phyloP scores from a whole-genome alignment of 2,329 filamentous ascomycete species.

The Aspergillus aculeatus region DNA sequence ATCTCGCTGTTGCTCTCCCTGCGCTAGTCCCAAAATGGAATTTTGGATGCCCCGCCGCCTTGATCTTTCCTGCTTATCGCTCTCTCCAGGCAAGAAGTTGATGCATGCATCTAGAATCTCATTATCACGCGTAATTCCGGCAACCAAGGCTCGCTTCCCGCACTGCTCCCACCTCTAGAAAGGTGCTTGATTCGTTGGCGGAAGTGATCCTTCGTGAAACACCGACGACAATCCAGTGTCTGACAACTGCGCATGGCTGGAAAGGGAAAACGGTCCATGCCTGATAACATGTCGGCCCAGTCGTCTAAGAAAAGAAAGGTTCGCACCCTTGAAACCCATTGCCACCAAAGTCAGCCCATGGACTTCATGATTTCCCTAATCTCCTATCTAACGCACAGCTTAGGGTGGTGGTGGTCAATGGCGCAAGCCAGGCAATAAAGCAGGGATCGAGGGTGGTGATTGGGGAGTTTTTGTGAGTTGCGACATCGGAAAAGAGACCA shows the following conservation, averaged over 20 bases:
- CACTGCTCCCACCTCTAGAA: background rate
- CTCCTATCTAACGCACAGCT: slow-evolving; percentile 10
- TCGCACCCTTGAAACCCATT: slow-evolving; percentile 4
- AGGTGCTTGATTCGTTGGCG: background rate
- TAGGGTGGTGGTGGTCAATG: slow-evolving; percentile 33
- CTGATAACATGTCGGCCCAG: slow-evolving; percentile 22
- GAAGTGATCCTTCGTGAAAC: background rate
- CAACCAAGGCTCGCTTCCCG: background rate
- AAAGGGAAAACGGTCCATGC: slow-evolving; percentile 33
- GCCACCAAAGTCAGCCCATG: background rate
- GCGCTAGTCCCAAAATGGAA: slow-evolving; percentile 5
- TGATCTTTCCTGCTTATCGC: background rate
- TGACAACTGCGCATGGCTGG: slow-evolving; percentile 23
- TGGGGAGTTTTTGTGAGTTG: slow-evolving; percentile 64
- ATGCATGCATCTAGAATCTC: slow-evolving; percentile 3
- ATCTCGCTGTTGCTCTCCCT: background rate
- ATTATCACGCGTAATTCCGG: background rate
- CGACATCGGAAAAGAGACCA: slow-evolving; percentile 60
- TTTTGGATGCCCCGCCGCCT: slow-evolving; percentile 1
- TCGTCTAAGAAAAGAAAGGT: slow-evolving; percentile 38
- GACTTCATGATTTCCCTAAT: background rate
- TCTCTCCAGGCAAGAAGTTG: background rate
- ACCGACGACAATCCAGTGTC: background rate
- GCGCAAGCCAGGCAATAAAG: slow-evolving; percentile 27
- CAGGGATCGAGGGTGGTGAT: slow-evolving; percentile 50